Base-by-base conservation (phyloP, 2,329 filamentous ascomycete species). In the Penicillium sp. region DNA sequence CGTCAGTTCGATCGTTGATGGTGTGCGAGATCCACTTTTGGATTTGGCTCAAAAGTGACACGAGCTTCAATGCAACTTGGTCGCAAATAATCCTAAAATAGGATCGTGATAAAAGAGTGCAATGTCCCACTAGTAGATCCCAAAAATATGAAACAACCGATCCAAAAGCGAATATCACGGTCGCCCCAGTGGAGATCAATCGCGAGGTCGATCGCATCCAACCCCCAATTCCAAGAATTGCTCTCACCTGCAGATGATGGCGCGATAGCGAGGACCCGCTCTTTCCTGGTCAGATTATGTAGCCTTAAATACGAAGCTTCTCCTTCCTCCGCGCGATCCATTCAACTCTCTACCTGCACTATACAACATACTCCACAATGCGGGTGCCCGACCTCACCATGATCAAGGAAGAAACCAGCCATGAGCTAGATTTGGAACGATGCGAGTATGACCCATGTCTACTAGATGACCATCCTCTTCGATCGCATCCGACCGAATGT, bases 381-480 rank as follows among this genome's bases (percentile, higher is more conserved):
- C 32, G 38, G 9, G 18, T 15, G 23, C 28, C 38, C n/a, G 35
- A 44, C 26, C 39, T 36, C 23, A 12, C 16, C 14, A 12, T 35
- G 4, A n/a, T 34, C 28, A 48, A 47, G 32, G 30, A 39, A 2
- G 22, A 38, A 6, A 2, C 33, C 6, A 42, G 44, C 4, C 7
- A 41, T 14, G 39, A 45, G 20, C 31, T 43, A 8, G 22, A 31
- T 4, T 18, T 22, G 1, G 30, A 31, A 13, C 31, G 12, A n/a
- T 41, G 47, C 26, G 51, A 57, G 32, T 56, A 55, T 32, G 48
- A 54, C 16, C 43, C 41, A 20, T 54, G 52, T 44, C 33, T 64
- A 12, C 40, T 61, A 1, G 57, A 62, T 11, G 60, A 63, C 16
- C 60, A 64, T 37, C 59, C 59, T 6, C 53, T 62, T 6, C 59